Base-by-base conservation (phyloP, 352 stramenopile species). In the Pythium vanterpoolii region DNA sequence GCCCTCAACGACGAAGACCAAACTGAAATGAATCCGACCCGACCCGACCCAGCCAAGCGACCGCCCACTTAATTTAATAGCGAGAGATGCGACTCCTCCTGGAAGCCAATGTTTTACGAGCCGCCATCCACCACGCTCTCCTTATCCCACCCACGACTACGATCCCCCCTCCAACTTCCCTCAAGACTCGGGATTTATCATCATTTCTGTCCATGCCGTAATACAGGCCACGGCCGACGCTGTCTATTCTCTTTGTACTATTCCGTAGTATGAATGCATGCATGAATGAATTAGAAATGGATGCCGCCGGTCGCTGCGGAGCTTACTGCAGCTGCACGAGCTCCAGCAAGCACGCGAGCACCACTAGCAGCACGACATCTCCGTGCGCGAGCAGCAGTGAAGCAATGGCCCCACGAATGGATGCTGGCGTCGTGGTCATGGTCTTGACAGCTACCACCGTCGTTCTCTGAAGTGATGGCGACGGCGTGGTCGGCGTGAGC, bases 331-430 rank as follows among this genome's bases (percentile, higher is more conserved):
- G 23, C 26, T 39, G 44, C 44, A 50, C 21, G 43, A 58, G 34
- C 13, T 67, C 43, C 13, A 67, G 23, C 44, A 50, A 30, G 30
- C 18, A 45, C 23, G 60, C 52, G 28, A 67, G 26, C 30, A 39
- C 8, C n/a, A 67, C 28, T 34, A 67, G 45, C 52, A 62, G 38
- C 19, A 72, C 44, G 27, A 73, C n/a, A 45, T 73, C 57, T 48
- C 60, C 39, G 52, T 73, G 64, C 33, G 65, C 40, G 18, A 52
- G 27, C 26, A 72, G 10, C 6, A 63, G 34, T 21, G 43, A 24
- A 30, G 34, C 5, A 23, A 51, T 26, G 9, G 19, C 23, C n/a
- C 23, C 10, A 1, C 19, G 23, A 21, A 13, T 33, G 13, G 49
- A 36, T n/a, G n/a, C n/a, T 31, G 24, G 49, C 33, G 44, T 21